Base-by-base conservation (phyloP, 148 eudicot species). In the Pouteria glomerata region DNA sequence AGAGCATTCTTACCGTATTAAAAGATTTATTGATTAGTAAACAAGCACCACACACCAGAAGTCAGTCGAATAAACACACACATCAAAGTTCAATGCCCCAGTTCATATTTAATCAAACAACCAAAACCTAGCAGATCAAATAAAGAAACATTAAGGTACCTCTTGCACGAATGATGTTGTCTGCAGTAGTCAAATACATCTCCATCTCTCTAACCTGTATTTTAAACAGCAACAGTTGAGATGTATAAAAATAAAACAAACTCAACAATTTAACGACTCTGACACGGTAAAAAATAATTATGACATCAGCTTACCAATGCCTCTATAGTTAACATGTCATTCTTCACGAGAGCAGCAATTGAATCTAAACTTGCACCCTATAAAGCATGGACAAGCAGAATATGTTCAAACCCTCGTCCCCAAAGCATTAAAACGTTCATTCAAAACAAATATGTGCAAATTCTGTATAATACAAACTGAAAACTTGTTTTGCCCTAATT, bases 141-240 rank as follows among this genome's bases (percentile, higher is more conserved):
- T 13, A 55, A 39, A 66, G 23, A 39, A 68, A 64, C 6, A 31
- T 73, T 34, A 31, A 23, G 74, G 16, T 82, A 95, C 98, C 97
- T 91, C 98, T 89, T n/a, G 93, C 86, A 63, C 97, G 98, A 75
- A 91, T 80, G 31, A 86, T 75, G 81, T 74, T 84, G 76, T 91
- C 97, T 12, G 96, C 86, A 39, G 94, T 84, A 35, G 97, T 95
- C 80, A 95, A 73, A 78, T 95, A 91, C 87, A 91, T 48, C 73
- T 82, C 93, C 96, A 95, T 88, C 75, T 89, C 98, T 78, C 82
- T 85, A 75, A 95, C 97, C 98, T 95, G 64, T 10, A 69, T 14
- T 19, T 33, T 47, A 23, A 14, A 78, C 63, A 62, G 15, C 34
- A 15, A 63, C n/a, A 24, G 41, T 63, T 19, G 27, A 69, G 33